Percentiles rank a stretch among this genome's conserved stretches.
These are phyloP conservation scores for Rhodotorula graminis DNA, from an alignment of 768 basidiomycete genomes.

Conservation along the genomic window DNA sequence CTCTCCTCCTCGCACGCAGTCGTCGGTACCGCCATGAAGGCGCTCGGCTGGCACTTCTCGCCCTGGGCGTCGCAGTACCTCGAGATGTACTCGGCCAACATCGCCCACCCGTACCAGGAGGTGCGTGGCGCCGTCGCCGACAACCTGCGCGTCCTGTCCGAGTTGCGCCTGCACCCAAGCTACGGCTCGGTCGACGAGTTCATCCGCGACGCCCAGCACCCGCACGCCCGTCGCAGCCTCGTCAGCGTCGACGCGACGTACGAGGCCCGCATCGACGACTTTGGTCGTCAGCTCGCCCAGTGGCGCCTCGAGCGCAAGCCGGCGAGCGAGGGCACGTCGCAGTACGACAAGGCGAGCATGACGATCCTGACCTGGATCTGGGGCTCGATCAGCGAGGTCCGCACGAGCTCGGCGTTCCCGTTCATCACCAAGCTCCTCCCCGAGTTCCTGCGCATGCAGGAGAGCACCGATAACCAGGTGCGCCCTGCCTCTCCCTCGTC, in stretches of 20 bases:
- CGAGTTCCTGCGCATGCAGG: slow-evolving; percentile 48
- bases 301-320: slow-evolving; percentile 41
- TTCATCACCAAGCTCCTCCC: slow-evolving; percentile 41
- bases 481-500: background rate
- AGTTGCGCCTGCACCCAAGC: slow-evolving; percentile 41
- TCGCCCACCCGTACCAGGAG: slow-evolving; percentile 46
- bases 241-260: slow-evolving; percentile 39
- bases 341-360: slow-evolving; percentile 42
- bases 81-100: slow-evolving; percentile 45
- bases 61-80: slow-evolving; percentile 70
- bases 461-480: slow-evolving; percentile 47
- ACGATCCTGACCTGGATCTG: slow-evolving; percentile 43
- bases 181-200: slow-evolving; percentile 40
- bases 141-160: slow-evolving; percentile 39
- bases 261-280: slow-evolving; percentile 33
- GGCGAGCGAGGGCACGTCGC: slow-evolving; percentile 37
- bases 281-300: slow-evolving; percentile 25
- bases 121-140: slow-evolving; percentile 50
- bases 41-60: slow-evolving; percentile 71
- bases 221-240: slow-evolving; percentile 20
- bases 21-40: slow-evolving; percentile 47
- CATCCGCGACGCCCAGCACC: slow-evolving; percentile 30
- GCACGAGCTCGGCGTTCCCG: slow-evolving; percentile 37
- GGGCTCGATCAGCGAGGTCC: slow-evolving; percentile 36
- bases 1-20: slow-evolving; percentile 34